Conservation (phyloP, 495 filamentous ascomycete species). For the Penicillium atrosanguineum region DNA sequence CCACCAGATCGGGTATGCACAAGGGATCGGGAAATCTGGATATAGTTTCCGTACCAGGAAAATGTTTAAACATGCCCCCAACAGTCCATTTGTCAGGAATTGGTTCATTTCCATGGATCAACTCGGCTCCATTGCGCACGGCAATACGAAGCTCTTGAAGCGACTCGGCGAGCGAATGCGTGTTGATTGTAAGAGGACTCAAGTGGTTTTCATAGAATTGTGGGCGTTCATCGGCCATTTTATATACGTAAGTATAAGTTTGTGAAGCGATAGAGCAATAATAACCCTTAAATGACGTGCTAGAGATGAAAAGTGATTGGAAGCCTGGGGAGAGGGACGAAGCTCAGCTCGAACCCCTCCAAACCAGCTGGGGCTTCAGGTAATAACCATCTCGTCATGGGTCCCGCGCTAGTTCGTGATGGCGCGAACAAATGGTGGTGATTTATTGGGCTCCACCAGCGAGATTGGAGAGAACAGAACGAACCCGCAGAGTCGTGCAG, state of each 20-base stretch:
- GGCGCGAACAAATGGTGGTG: conserved; percentile 10
- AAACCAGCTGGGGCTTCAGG: not conserved
- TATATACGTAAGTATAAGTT: not conserved
- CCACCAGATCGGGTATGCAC: not conserved
- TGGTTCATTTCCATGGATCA: conserved; percentile 23
- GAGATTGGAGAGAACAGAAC: conserved; percentile 3
- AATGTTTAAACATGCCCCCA: conserved; percentile 29
- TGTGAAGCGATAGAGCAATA: not conserved
- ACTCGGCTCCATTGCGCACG: conserved; percentile 26
- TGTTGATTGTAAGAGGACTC: conserved; percentile 12
- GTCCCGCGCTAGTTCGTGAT: not conserved
- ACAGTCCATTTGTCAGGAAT: conserved; percentile 23
- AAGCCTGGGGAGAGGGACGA: not conserved
- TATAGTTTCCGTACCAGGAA: conserved; percentile 26
- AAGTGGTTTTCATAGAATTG: conserved; percentile 28
- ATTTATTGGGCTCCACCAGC: conserved; percentile 11
- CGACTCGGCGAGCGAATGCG: conserved; percentile 11
- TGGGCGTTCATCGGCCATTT: conserved; percentile 24
- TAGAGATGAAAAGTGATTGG: conserved; percentile 6
- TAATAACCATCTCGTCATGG: conserved; percentile 3
- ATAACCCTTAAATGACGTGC: conserved; percentile 12
- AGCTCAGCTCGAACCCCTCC: not conserved
- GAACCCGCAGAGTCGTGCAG: conserved; percentile 1
- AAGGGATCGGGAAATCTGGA: not conserved
- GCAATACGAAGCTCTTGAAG: conserved; percentile 30